phyloP scores from a whole-genome alignment of 1,284 basidiomycete genomes.

The Pterula multifida region DNA sequence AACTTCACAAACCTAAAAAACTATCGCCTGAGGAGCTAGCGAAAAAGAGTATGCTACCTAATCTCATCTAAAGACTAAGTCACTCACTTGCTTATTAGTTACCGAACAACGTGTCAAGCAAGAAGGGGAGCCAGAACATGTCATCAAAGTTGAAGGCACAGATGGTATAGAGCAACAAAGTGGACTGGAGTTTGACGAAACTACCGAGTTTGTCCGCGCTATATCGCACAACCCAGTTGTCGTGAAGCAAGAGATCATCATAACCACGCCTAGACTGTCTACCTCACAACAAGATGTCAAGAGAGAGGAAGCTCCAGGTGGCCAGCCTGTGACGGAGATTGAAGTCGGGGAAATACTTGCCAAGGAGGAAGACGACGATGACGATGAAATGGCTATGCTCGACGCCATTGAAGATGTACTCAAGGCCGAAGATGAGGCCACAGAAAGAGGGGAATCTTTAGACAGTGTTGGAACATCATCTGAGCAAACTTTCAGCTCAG shows the following conservation, averaged over 20 bases:
- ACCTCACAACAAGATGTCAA: slow-evolving; percentile 35
- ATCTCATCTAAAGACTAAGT: neutral
- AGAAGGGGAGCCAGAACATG: slow-evolving; percentile 32
- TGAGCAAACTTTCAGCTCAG: slow-evolving; percentile 66
- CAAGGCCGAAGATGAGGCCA: slow-evolving; percentile 25
- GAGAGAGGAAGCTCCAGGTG: slow-evolving; percentile 38
- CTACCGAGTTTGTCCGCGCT: slow-evolving; percentile 91
- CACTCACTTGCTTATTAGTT: slow-evolving; percentile 31
- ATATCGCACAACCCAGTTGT: slow-evolving; percentile 57
- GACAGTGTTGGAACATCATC: slow-evolving; percentile 37
- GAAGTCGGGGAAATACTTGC: slow-evolving; percentile 70
- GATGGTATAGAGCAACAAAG: slow-evolving; percentile 34
- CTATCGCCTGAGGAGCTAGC: slow-evolving; percentile 80
- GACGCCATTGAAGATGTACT: slow-evolving; percentile 61
- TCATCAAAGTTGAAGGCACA: slow-evolving; percentile 49
- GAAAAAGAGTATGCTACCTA: slow-evolving; percentile 46
- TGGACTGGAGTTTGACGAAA: slow-evolving; percentile 88
- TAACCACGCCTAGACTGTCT: slow-evolving; percentile 22
- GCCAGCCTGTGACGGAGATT: slow-evolving; percentile 57
- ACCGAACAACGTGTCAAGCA: slow-evolving; percentile 48
- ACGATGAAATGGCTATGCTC: slow-evolving; percentile 52
- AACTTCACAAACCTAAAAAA: slow-evolving; percentile 71
- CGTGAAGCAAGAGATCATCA: slow-evolving; percentile 41
- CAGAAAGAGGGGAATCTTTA: slow-evolving; percentile 14
- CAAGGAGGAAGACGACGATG: slow-evolving; percentile 64